These are phyloP conservation scores for Arachnomyces sp. DNA, from an alignment of 2,329 filamentous ascomycete species.

Conservation along the genomic window DNA sequence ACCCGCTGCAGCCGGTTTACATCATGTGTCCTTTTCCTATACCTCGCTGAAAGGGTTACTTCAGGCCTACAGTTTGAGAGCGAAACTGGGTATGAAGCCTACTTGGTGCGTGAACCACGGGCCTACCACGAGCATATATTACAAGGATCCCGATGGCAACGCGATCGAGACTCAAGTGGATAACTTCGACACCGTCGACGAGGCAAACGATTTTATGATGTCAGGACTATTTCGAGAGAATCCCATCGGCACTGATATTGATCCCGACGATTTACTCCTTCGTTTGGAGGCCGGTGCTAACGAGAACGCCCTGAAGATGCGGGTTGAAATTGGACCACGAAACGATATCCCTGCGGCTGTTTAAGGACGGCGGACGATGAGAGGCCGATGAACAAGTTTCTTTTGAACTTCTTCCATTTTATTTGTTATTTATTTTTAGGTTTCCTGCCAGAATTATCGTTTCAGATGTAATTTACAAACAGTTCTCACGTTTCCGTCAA, in stretches of 20 bases:
- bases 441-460: too few species aligned
- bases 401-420: too few species aligned
- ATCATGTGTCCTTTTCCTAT: too few species aligned
- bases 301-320: too few species aligned
- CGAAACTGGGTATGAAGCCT: slow-evolving; percentile 31
- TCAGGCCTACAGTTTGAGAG: slow-evolving; percentile 34
- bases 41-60: too few species aligned
- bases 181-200: slow-evolving; percentile 32
- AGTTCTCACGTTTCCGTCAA: too few species aligned
- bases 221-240: slow-evolving; percentile 33
- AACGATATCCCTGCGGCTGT: slow-evolving; percentile 3
- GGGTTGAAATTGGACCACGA: too few species aligned
- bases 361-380: slow-evolving; percentile 1
- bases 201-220: slow-evolving; percentile 36
- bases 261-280: slow-evolving; percentile 40
- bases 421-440: too few species aligned
- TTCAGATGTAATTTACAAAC: too few species aligned
- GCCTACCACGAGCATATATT: slow-evolving; percentile 42
- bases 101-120: slow-evolving; percentile 44
- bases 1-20: too few species aligned
- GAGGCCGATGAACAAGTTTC: slow-evolving; percentile 8
- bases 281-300: too few species aligned
- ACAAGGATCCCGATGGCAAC: slow-evolving; percentile 45
- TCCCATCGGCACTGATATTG: slow-evolving; percentile 38
- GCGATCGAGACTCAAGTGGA: slow-evolving; percentile 42